Evolutionary conservation across 148 eudicot genomes (phyloP), one percentile per base, ranked within the genome.

Genomic region (Persicaria tinctoria): DNA sequence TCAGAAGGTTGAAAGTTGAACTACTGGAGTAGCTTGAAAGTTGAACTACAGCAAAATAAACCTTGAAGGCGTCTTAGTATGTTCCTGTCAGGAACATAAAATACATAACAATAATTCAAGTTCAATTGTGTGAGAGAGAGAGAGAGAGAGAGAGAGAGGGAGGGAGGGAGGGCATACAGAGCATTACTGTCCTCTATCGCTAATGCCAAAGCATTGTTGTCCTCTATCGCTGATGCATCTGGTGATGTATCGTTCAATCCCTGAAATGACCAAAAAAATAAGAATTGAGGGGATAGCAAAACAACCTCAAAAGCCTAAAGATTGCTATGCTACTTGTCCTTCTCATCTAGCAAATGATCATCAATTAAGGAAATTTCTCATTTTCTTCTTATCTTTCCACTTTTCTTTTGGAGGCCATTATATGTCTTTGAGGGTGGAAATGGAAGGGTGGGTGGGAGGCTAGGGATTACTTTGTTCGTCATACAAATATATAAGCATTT

Each of bases 121-220:
- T n/a, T n/a, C n/a, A n/a, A n/a, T n/a, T n/a, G n/a, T n/a, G n/a
- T n/a, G n/a, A n/a, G n/a, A n/a, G n/a, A n/a, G n/a, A n/a, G n/a
- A n/a, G n/a, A n/a, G n/a, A n/a, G n/a, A n/a, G n/a, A n/a, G n/a
- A n/a, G n/a, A n/a, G n/a, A n/a, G n/a, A n/a, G n/a, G n/a, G n/a
- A n/a, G n/a, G n/a, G n/a, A n/a, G n/a, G n/a, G n/a, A n/a, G n/a
- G n/a, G n/a, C n/a, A n/a, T n/a, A n/a, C n/a, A n/a, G n/a, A n/a
- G n/a, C n/a, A n/a, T n/a, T n/a, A n/a, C n/a, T n/a, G n/a, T n/a
- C n/a, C n/a, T n/a, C n/a, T 48, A 95, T 85, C 66, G 99, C 97
- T 76, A 95, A 84, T 68, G 99, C 97, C 91, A 89, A 77, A 45
- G 97, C 93, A 80, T 95, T 92, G 82, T 90, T 89, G 8, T 95